A percentile compares a stretch with the other conserved stretches of the same genome.
These are phyloP conservation scores for Cadophora sp. DNA, from an alignment of 2,329 filamentous ascomycete species.

Conservation along the genomic window DNA sequence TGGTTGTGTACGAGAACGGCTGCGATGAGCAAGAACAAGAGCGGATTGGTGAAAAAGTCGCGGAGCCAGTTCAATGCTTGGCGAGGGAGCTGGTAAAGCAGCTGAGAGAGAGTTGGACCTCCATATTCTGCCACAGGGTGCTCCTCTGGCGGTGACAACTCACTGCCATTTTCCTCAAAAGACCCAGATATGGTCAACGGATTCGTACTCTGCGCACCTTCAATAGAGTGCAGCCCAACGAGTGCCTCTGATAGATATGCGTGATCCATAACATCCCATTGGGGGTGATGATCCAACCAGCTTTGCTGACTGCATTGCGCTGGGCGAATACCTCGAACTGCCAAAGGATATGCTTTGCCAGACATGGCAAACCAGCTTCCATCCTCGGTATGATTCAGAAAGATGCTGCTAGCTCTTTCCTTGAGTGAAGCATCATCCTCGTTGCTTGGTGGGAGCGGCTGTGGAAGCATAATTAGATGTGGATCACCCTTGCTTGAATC, in stretches of 20 bases:
- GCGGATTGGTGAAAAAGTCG: constrained; percentile 63
- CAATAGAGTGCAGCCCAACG: constrained; percentile 74
- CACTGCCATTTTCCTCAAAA: constrained; percentile 9
- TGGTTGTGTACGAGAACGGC: constrained; percentile 38
- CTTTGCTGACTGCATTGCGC: constrained; percentile 60
- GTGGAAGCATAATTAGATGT: constrained; percentile 83
- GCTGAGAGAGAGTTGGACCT: constrained; percentile 53
- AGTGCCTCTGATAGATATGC: constrained; percentile 65
- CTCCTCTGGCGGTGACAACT: constrained; percentile 17
- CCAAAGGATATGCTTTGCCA: constrained; percentile 82
- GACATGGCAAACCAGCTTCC: constrained; percentile 96
- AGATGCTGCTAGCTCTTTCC: constrained; percentile 70
- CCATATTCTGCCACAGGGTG: constrained; percentile 45
- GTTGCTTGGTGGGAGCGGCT: constrained; percentile 70
- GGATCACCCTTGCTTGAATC: constrained; percentile 71
- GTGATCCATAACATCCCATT: constrained; percentile 45
- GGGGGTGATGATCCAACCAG: constrained; percentile 53
- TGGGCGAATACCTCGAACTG: constrained; percentile 69
- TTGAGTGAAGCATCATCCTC: constrained; percentile 57
- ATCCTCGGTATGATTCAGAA: constrained; percentile 84
- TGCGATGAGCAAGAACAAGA: constrained; percentile 46
- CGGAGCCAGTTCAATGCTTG: constrained; percentile 57
- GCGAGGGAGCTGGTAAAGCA: constrained; percentile 58
- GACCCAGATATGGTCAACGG: constrained; percentile 2
- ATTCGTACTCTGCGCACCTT: constrained; percentile 44